Evolutionary conservation across 148 eudicot species (phyloP), one percentile per base, ranked within the genome.

Genomic region (Tetragonia tetragonoides): DNA sequence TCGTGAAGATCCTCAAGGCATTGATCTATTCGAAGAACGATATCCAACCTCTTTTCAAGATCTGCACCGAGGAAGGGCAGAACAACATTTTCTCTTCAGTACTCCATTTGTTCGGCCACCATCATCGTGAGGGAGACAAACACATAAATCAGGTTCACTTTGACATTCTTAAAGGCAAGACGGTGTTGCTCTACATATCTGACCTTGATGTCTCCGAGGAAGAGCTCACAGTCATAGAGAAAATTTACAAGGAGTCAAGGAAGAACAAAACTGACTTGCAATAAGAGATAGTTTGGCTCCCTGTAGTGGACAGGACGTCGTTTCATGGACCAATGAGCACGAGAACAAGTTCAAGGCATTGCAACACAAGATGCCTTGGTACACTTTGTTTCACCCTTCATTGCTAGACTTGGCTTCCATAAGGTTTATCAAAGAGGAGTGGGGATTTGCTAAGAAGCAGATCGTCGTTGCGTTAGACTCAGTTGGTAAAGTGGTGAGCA

Each of bases 121-220:
- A 70, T 47, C 39, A 46, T 3, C 57, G 24, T 23, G 6, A 49
- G 59, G 16, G 15, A 54, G 18, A 3, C 5, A 7, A 24, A 3
- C 18, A 70, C 39, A 37, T 75, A 41, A 24, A 44, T 63, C 24
- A 63, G 78, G 70, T 75, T 5, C 28, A 24, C 16, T 0, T 75
- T n/a, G 78, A 75, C 37, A 70, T 75, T 7, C 62, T 75, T 0
- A 62, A 21, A 37, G 70, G 70, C 42, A 75, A 75, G 61, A 75
- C 78, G 6, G 79, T 66, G 49, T 38, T 76, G 79, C 61, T 76
- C 49, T 66, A 66, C 72, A 53, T 76, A 49, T 76, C 79, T 8
- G 79, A 76, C 46, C 64, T 76, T 28, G 79, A 76, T 67, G 64
- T 76, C 9, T 10, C 46, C 12, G 72, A 76, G 60, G 79, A 76